Percentiles rank a stretch among this genome's conserved stretches.
Conservation (phyloP, 257 asterid genomes). For the Nicotiana knightiana region DNA sequence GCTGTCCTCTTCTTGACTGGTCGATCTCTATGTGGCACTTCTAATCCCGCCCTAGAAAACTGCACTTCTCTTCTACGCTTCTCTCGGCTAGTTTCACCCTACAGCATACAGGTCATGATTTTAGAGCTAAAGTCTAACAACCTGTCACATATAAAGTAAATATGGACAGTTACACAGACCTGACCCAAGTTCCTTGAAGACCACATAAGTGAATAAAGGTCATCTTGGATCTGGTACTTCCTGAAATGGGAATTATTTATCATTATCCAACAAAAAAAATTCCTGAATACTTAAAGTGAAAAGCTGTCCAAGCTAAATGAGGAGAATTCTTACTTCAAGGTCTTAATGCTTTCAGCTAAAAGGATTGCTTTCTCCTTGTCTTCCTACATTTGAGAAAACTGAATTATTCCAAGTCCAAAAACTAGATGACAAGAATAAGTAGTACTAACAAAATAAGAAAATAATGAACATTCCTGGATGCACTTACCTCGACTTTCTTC, state of each 20-base stretch:
- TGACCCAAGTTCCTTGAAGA: slow-evolving; percentile 86
- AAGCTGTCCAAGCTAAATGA: not conserved
- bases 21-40: slow-evolving; percentile 38
- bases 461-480: not conserved
- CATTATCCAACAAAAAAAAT: not conserved
- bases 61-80: slow-evolving; percentile 76
- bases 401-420: slow-evolving; percentile 2
- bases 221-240: slow-evolving; percentile 71
- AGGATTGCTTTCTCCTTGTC: slow-evolving; percentile 69
- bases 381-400: slow-evolving; percentile 43
- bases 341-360: slow-evolving; percentile 59
- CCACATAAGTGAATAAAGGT: slow-evolving; percentile 75
- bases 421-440: not conserved
- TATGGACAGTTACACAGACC: slow-evolving; percentile 35
- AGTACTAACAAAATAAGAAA: not conserved
- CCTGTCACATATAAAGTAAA: not conserved
- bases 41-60: slow-evolving; percentile 62
- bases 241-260: slow-evolving; percentile 31
- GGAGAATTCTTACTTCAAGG: slow-evolving; percentile 53
- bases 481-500: slow-evolving; percentile 69
- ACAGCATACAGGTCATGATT: slow-evolving; percentile 7
- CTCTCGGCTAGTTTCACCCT: slow-evolving; percentile 79
- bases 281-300: not conserved
- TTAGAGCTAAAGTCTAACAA: slow-evolving; percentile 2
- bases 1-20: slow-evolving; percentile 43